Percentiles rank a stretch among this genome's conserved stretches.
Conservation (phyloP, 805 yeast species). For the Yarrowia bubula region DNA sequence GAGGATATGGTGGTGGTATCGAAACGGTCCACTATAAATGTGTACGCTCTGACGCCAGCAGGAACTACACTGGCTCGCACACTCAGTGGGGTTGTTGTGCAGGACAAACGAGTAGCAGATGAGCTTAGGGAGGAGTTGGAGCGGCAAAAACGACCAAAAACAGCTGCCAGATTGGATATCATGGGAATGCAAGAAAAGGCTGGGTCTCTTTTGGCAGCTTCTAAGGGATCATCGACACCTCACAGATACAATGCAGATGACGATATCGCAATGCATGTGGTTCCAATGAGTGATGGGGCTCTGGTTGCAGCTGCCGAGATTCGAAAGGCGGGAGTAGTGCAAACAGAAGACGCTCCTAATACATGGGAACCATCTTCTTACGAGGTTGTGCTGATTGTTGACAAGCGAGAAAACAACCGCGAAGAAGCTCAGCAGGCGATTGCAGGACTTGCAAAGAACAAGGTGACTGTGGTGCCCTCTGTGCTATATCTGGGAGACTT, state of each 20-base stretch:
- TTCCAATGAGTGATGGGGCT: neutral
- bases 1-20: neutral
- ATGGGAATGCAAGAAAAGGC: neutral
- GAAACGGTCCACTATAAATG: neutral
- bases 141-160: neutral
- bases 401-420: slow-evolving; percentile 8
- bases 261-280: neutral
- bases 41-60: neutral
- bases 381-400: neutral
- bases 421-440: neutral
- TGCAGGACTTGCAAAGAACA: neutral
- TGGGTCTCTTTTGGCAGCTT: neutral
- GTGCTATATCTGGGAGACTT: slow-evolving; percentile 77
- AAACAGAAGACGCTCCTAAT: neutral
- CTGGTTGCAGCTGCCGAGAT: neutral
- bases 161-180: neutral
- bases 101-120: neutral
- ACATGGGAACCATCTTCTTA: neutral
- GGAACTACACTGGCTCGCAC: neutral
- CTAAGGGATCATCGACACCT: neutral
- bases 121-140: neutral
- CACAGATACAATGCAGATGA: neutral
- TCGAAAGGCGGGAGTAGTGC: neutral
- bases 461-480: neutral
- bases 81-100: neutral